Evolutionary conservation across 179 eudicot species (phyloP), one percentile per base, ranked within the genome.

Genomic region (Drosera spatulata): DNA sequence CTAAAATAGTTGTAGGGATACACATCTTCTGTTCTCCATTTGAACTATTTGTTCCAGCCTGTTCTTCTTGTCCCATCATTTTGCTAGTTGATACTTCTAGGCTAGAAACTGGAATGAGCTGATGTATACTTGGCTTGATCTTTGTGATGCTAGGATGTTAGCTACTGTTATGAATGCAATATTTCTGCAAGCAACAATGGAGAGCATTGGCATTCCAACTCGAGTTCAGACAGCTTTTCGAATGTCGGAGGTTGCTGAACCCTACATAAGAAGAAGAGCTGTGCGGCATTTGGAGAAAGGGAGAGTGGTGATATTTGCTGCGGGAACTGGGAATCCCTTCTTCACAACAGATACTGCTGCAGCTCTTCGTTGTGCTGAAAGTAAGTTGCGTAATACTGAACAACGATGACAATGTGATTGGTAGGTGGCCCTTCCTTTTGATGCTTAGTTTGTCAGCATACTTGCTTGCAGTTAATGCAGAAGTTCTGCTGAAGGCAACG

Each of bases 331-430:
- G 59, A 93, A 93, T 75, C 99, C 99, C 5, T 93, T 93, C 81
- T 93, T 89, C 85, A 93, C 99, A 3, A 93, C 99, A 8, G 99
- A 93, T 68, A 93, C 99, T 65, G 97, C 99, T 78, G 99, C 99
- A 13, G 90, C 99, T 59, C 95, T 93, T 68, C 91, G 99, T 48
- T 86, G 90, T 77, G 99, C 97, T 37, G 97, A 93, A 71, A 93
- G 99, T 89, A 77, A 73, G 89, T 66, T 39, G 3, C 43, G 6
- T 54, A 62, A 56, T 3, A 10, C 49, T 5, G 37, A 10, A 41
- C 22, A 6, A 5, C 46, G 14, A 41, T 22, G 45, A 8, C 11
- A 8, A 10, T 22, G 33, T 22, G 33, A 22, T 22, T 22, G 33
- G 33, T 22, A 22, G 33, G 33, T 22, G 33, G 33, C 33, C 33